Evolutionary conservation across 1,139 yeast genomes (phyloP).

Genomic region (Groenewaldozyma sp.): DNA sequence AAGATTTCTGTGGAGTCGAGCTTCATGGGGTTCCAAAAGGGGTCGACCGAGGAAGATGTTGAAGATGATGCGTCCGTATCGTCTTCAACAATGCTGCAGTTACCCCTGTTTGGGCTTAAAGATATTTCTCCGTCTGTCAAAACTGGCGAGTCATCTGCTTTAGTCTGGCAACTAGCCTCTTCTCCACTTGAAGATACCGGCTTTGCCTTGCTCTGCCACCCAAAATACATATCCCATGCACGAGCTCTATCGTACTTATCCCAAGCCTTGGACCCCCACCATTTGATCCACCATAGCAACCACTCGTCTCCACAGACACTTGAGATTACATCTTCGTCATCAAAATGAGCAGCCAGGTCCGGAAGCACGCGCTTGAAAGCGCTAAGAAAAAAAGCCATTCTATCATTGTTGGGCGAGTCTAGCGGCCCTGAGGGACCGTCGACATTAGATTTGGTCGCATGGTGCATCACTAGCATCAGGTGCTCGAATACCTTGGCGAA

Average conservation of each 20-base stretch:
- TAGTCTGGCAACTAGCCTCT: background rate
- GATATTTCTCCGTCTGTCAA: no score
- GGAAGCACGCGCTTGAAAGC: conserved; percentile 59
- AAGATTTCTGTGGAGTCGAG: conserved; percentile 36
- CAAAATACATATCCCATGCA: conserved; percentile 78
- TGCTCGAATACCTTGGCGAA: conserved; percentile 50
- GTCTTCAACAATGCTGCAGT: conserved; percentile 31
- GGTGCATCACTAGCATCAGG: conserved; percentile 63
- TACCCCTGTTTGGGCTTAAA: no score
- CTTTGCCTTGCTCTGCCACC: conserved; percentile 45
- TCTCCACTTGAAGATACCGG: conserved; percentile 1
- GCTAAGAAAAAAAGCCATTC: conserved; percentile 65
- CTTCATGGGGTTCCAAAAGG: conserved; percentile 27
- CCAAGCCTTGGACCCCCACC: conserved; percentile 86
- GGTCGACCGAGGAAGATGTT: conserved; percentile 15
- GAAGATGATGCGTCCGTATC: conserved; percentile 9
- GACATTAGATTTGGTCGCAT: conserved; percentile 41
- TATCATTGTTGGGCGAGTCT: conserved; percentile 41
- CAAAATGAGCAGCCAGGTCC: conserved; percentile 65
- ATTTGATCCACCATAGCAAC: conserved; percentile 92
- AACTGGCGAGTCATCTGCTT: conserved; percentile 7
- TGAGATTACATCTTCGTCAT: conserved; percentile 68
- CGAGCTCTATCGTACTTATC: conserved; percentile 76
- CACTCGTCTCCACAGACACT: conserved; percentile 68
- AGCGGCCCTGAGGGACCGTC: conserved; percentile 24